Evolutionary conservation across 371 early-diverging fungal species (phyloP).

Genomic region (Mortierella sp.): DNA sequence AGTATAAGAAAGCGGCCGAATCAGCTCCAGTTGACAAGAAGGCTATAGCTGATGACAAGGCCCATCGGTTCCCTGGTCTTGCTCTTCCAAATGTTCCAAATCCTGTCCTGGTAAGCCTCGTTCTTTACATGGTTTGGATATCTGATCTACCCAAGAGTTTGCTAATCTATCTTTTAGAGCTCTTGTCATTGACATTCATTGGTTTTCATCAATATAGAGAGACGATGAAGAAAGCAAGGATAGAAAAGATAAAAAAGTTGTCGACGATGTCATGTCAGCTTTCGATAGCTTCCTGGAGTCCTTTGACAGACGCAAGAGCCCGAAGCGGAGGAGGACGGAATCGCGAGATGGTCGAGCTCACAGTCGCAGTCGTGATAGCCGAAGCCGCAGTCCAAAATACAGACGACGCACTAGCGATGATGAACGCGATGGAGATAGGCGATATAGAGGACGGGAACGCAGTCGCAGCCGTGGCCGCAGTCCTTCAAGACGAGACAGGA

Average conservation of each 20-base stretch:
- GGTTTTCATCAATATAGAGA: not conserved
- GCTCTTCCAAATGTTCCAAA: conserved; percentile 70
- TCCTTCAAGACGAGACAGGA: conserved; percentile 34
- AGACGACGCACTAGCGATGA: conserved; percentile 18
- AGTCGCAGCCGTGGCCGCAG: conserved; percentile 55
- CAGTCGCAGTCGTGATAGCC: no score
- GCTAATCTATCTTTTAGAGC: not conserved
- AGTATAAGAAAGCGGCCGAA: conserved; percentile 44
- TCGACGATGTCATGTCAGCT: conserved; percentile 66
- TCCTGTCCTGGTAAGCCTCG: conserved; percentile 37
- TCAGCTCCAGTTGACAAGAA: conserved; percentile 29
- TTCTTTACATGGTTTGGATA: not conserved
- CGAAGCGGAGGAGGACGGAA: conserved; percentile 28
- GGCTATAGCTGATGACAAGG: conserved; percentile 57
- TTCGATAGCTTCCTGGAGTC: conserved; percentile 63
- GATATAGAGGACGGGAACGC: conserved; percentile 14
- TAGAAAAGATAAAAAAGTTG: conserved; percentile 55
- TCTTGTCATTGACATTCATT: not conserved
- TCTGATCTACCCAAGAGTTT: not conserved
- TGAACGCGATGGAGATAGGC: conserved; percentile 5
- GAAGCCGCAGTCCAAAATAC: conserved; percentile 37
- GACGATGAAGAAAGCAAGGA: conserved; percentile 17
- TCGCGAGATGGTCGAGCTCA: no score
- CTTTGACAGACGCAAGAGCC: conserved; percentile 21
- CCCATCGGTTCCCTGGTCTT: conserved; percentile 84